phyloP scores from a whole-genome alignment of 345 rosid genomes.

The Acer yangbiense region DNA sequence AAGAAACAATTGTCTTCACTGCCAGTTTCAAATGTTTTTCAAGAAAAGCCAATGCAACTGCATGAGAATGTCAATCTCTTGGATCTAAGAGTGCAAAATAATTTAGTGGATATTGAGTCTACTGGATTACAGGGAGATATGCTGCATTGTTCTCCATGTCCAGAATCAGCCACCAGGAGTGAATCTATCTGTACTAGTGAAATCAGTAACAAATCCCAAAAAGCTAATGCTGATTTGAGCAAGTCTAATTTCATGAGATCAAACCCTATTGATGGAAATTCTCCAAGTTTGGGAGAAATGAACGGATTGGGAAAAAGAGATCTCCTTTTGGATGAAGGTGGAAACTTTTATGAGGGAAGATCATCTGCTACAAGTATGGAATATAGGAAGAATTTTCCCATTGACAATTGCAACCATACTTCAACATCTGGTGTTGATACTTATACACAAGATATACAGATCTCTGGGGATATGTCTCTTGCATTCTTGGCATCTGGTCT shows the following conservation, averaged over 20 bases:
- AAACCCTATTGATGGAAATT: slow-evolving; percentile 20
- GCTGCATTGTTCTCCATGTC: slow-evolving; percentile 26
- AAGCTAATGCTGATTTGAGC: slow-evolving; percentile 19
- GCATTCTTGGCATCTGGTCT: slow-evolving; percentile 25
- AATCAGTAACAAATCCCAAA: slow-evolving; percentile 16
- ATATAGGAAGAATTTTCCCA: slow-evolving; percentile 21
- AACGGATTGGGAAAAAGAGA: slow-evolving; percentile 25
- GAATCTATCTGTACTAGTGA: slow-evolving; percentile 26
- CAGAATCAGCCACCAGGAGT: slow-evolving; percentile 22
- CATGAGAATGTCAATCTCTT: slow-evolving; percentile 33
- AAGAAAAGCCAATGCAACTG: slow-evolving; percentile 38
- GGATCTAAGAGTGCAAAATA: slow-evolving; percentile 34
- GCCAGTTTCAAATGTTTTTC: slow-evolving; percentile 24
- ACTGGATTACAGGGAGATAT: slow-evolving; percentile 24
- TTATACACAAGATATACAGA: slow-evolving; percentile 25
- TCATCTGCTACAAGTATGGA: slow-evolving; percentile 26
- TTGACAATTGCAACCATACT: slow-evolving; percentile 26
- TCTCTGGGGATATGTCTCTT: slow-evolving; percentile 23
- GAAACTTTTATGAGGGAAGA: slow-evolving; percentile 27
- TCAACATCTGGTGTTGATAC: slow-evolving; percentile 29
- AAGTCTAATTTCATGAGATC: slow-evolving; percentile 14
- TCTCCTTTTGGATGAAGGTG: slow-evolving; percentile 31
- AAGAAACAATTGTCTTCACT: slow-evolving; percentile 34
- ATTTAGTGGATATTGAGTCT: slow-evolving; percentile 35
- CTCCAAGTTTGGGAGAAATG: slow-evolving; percentile 9